Percentiles rank a stretch among this genome's conserved stretches.
Evolutionary conservation across 1,284 basidiomycete species (phyloP).

Genomic region (Phenoliferia sp.): DNA sequence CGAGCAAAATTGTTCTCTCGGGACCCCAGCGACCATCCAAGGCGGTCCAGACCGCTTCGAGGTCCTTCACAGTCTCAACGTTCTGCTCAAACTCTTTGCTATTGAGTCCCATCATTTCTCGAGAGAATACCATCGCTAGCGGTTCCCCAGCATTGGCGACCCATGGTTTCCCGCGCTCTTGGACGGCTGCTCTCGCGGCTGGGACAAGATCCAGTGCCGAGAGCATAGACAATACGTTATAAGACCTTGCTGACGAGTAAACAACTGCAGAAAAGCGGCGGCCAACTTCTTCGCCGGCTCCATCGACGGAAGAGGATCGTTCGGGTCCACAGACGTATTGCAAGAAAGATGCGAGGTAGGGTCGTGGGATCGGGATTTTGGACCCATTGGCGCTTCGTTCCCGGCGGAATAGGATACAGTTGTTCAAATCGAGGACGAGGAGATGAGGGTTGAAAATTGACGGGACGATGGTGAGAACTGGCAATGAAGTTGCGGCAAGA

Average conservation of each 20-base stretch:
- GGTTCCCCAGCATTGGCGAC: conserved; percentile 11
- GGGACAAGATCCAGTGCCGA: conserved; percentile 20
- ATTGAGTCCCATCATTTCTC: conserved; percentile 24
- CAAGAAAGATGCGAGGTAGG: conserved; percentile 28
- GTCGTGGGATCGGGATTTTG: conserved; percentile 18
- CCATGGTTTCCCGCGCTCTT: background rate
- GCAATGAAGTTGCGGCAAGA: background rate
- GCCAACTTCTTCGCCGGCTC: background rate
- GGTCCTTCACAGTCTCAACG: conserved; percentile 26
- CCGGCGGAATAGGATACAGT: conserved; percentile 25
- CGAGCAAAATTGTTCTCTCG: conserved; percentile 20
- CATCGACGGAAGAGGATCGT: background rate
- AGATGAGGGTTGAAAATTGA: conserved; percentile 3
- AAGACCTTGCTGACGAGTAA: conserved; percentile 18
- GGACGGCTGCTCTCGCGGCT: background rate
- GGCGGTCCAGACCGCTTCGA: conserved; percentile 15
- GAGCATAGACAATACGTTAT: conserved; percentile 26
- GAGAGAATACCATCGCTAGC: conserved; percentile 15
- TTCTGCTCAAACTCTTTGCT: conserved; percentile 17
- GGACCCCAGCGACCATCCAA: background rate
- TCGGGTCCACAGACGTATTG: conserved; percentile 12
- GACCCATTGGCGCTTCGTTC: conserved; percentile 1
- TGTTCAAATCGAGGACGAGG: conserved; percentile 28
- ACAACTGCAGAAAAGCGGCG: conserved; percentile 12
- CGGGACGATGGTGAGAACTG: background rate